Conservation (phyloP, 2,329 filamentous ascomycete genomes). For the Proliferodiscus dingleyae region DNA sequence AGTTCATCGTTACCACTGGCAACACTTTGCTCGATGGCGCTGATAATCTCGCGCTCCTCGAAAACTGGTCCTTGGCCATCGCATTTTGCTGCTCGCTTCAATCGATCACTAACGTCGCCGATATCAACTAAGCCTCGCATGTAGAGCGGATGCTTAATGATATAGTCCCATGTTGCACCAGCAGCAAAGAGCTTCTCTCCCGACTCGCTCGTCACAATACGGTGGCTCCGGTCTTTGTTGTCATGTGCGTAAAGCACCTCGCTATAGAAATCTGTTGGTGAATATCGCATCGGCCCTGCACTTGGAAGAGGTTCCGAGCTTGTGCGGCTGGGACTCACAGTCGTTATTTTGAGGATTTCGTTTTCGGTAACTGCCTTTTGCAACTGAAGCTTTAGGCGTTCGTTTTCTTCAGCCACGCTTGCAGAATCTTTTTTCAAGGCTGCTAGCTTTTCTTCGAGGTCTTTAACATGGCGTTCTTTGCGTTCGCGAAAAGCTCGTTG, state of each 20-base stretch:
- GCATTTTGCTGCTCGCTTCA: slow-evolving; percentile 72
- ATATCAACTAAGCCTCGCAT: slow-evolving; percentile 76
- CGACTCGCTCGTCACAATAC: slow-evolving; percentile 60
- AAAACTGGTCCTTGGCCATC: slow-evolving; percentile 89
- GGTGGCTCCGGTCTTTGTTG: slow-evolving; percentile 61
- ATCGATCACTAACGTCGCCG: slow-evolving; percentile 69
- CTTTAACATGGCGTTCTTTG: slow-evolving; percentile 90
- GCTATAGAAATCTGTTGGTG: slow-evolving; percentile 67
- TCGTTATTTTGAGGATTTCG: slow-evolving; percentile 82
- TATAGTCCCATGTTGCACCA: slow-evolving; percentile 83
- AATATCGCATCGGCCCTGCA: slow-evolving; percentile 65
- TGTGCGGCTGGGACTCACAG: slow-evolving; percentile 41
- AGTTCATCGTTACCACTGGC: slow-evolving; percentile 75
- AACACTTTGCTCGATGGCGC: slow-evolving; percentile 74
- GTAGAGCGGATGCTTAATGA: slow-evolving; percentile 75
- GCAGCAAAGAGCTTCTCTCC: slow-evolving; percentile 69
- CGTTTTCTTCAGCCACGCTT: slow-evolving; percentile 74
- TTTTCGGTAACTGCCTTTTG: slow-evolving; percentile 86
- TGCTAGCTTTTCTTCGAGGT: slow-evolving; percentile 81
- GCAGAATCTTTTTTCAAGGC: slow-evolving; percentile 70
- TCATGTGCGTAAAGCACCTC: slow-evolving; percentile 55
- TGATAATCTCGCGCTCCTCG: slow-evolving; percentile 66
- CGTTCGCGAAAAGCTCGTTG: slow-evolving; percentile 95
- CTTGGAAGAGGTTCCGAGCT: slow-evolving; percentile 34
- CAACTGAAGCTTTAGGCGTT: slow-evolving; percentile 76